Evolutionary conservation across 768 basidiomycete species (phyloP), one percentile per base, ranked within the genome.

Genomic region (Austroboletus eburneus): DNA sequence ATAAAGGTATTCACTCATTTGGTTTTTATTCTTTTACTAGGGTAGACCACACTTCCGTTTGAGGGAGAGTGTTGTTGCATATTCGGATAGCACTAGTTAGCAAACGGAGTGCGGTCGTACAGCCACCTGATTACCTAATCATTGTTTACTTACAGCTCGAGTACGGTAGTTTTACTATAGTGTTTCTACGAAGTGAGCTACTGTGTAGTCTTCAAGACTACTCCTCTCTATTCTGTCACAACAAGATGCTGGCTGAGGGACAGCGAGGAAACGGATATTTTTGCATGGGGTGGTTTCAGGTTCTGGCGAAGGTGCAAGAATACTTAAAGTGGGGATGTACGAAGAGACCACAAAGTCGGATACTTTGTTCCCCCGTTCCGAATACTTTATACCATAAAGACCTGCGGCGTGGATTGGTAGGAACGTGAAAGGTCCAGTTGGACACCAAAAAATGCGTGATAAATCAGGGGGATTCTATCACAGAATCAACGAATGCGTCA

Each of bases 291-390:
- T 5, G 16, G 14, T 13, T 9, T 34, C 5, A 14, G 8, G 33
- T 34, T 34, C 14, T 6, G 14, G 33, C 5, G 33, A 34, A 13
- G 39, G 16, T 5, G 39, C 3, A 27, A 66, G 46, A 2, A 57
- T 50, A 32, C 48, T 39, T 1, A 69, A 42, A 3, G 66, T 62
- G 2, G 65, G 61, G 1, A 57, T 56, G 40, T 69, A 69, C n/a
- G 66, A 68, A 4, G 41, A 50, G 7, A 49, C 17, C 4, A 35
- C 39, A 5, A 39, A 41, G 21, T 47, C 39, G n/a, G 25, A 47
- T 8, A 39, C 21, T 18, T 40, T 43, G 21, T 36, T 21, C 6
- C 36, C 41, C 16, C 20, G 43, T 3, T 50, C 13, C 4, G 41
- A 40, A n/a, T 27, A 18, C 4, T 27, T 21, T 2, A 6, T 6